A percentile compares a stretch with the other conserved stretches of the same genome.
phyloP scores from a whole-genome alignment of 2,329 filamentous ascomycete species.

The Diplodia scrobiculata region DNA sequence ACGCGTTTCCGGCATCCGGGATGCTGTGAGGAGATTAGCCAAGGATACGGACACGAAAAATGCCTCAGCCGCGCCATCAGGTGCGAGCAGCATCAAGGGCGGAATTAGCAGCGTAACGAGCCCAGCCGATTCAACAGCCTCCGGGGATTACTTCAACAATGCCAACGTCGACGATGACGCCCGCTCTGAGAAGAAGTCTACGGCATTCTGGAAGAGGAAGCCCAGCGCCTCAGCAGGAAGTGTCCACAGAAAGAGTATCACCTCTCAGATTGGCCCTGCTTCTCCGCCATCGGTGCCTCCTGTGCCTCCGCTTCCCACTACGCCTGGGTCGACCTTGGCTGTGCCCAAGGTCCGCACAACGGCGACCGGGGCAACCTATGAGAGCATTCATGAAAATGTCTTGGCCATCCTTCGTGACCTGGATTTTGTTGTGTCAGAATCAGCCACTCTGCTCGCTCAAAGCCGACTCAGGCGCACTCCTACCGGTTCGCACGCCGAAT shows the following conservation, averaged over 20 bases:
- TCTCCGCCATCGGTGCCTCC: conserved; percentile 42
- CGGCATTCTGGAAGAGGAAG: conserved; percentile 86
- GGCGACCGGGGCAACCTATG: conserved; percentile 35
- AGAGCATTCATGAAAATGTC: conserved; percentile 77
- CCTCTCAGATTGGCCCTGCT: conserved; percentile 56
- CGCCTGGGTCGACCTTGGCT: conserved; percentile 34
- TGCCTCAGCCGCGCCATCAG: conserved; percentile 39
- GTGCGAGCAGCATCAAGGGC: conserved; percentile 33
- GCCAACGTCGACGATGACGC: conserved; percentile 35
- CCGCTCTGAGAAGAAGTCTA: conserved; percentile 62
- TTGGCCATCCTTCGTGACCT: conserved; percentile 81
- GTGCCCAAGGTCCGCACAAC: conserved; percentile 40
- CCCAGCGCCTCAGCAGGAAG: conserved; percentile 57
- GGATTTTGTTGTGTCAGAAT: conserved; percentile 80
- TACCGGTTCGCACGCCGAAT: conserved; percentile 49
- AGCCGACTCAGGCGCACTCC: conserved; percentile 73
- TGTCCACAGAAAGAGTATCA: conserved; percentile 54
- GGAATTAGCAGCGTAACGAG: conserved; percentile 41
- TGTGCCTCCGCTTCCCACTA: conserved; percentile 42
- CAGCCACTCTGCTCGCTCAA: conserved; percentile 72
- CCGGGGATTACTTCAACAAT: conserved; percentile 57
- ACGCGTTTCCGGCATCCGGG: conserved; percentile 80
- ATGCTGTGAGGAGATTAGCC: conserved; percentile 82
- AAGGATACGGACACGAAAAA: conserved; percentile 74
- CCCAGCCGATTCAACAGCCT: conserved; percentile 47